Evolutionary conservation across 768 basidiomycete species (phyloP).

Genomic region (Mycena vulgaris): DNA sequence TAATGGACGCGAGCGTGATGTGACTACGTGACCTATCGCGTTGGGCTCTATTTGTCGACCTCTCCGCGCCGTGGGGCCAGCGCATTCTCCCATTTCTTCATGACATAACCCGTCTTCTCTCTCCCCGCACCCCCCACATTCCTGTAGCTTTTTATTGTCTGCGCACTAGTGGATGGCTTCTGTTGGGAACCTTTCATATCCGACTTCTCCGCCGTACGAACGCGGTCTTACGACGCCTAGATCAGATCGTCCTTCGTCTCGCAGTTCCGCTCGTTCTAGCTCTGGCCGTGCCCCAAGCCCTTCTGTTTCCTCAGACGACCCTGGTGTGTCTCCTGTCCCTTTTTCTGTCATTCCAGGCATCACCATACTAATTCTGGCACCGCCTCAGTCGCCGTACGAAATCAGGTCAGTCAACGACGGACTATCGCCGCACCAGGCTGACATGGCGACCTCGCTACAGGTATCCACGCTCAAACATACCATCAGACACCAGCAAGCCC

Average conservation of each 20-base stretch:
- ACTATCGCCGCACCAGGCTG: not conserved
- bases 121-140: not conserved
- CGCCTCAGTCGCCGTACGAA: constrained; percentile 77
- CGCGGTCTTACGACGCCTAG: constrained; percentile 20
- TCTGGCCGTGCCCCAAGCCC: constrained; percentile 72
- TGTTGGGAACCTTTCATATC: constrained; percentile 5
- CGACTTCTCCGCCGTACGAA: constrained; percentile 19
- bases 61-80: not conserved
- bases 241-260: constrained; percentile 60
- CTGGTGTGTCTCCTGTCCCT: constrained; percentile 64
- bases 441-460: not conserved
- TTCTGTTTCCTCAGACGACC: constrained; percentile 70
- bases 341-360: constrained; percentile 25
- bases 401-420: constrained; percentile 55
- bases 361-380: constrained; percentile 36
- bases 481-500: constrained; percentile 89
- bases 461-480: constrained; percentile 87
- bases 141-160: not conserved
- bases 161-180: constrained; percentile 29
- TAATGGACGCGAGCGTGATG: constrained; percentile 13
- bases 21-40: not conserved
- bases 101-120: not conserved
- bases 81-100: not conserved
- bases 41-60: not conserved
- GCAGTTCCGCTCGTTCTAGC: constrained; percentile 54